Base-by-base conservation (phyloP, 108 stramenopile genomes). In the Skeletonema tropicum region DNA sequence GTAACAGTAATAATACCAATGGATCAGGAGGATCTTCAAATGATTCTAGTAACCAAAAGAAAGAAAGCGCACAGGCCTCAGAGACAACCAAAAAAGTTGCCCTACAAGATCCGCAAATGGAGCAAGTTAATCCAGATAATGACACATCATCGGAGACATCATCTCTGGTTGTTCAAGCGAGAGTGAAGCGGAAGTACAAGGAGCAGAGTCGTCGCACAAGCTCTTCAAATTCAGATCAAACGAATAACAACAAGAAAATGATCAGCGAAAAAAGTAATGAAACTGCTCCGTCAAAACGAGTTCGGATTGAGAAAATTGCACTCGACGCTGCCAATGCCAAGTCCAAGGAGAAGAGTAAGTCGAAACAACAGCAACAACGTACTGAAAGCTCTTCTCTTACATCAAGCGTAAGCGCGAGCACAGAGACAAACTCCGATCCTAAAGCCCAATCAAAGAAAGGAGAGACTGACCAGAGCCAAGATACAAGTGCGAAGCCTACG, bases 131-230 rank as follows among this genome's bases (percentile, higher is more conserved):
- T n/a, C 58, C 49, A 14, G 68, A 68, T n/a, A 73, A 77, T 59
- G 78, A 85, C n/a, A 55, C 52, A 55, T 55, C 52, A 57, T 77
- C 82, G 12, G 85, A 87, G 25, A 73, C 85, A 8, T 89, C 89
- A 4, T 89, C 89, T 5, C 84, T 89, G 89, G 83, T 86, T 19
- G 89, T 89, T 6, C 76, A 87, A 21, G 85, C 86, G 25, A 74
- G 86, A 70, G 72, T 76, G 12, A 89, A 87, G 66, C 57, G 85
- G 74, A 87, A 87, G 64, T 75, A 89, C 17, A 71, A 72, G 46
- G 70, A 72, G n/a, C 64, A 68, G 31, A 57, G 14, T 25, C 57
- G 17, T 12, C 33, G 12, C n/a, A 42, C 36, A 12, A 55, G 25
- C 39, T 41, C 64, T 23, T 64, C 63, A 12, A 57, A 26, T 26